Conservation (phyloP, 805 yeast genomes). For the Grigorovia humatica region DNA sequence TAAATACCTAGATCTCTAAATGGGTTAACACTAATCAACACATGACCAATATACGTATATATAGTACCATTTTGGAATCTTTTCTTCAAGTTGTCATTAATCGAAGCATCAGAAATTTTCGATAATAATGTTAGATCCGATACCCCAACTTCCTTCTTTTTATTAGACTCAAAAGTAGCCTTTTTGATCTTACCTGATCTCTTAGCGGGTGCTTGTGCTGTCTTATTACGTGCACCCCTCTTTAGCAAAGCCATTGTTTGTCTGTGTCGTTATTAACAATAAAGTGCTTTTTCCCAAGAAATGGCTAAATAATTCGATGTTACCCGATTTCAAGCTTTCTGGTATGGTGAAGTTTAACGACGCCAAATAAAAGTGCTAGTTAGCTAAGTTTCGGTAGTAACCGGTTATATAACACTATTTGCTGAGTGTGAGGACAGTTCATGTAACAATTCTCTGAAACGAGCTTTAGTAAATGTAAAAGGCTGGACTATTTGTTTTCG, state of each 20-base stretch:
- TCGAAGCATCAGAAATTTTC: constrained; percentile 81
- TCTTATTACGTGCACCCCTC: constrained; percentile 56
- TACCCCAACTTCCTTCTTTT: constrained; percentile 97
- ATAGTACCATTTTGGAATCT: constrained; percentile 84
- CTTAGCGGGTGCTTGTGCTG: constrained; percentile 43
- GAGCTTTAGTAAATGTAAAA: no score
- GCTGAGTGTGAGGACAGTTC: no score
- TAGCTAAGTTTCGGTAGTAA: no score
- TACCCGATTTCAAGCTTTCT: neutral
- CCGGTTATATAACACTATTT: no score
- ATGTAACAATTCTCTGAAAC: no score
- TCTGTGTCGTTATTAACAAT: neutral
- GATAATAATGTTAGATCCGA: constrained; percentile 85
- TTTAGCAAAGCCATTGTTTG: constrained; percentile 64
- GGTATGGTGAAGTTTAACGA: neutral
- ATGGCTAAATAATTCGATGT: neutral
- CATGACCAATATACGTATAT: constrained; percentile 90
- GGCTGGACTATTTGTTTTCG: no score
- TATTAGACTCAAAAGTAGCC: constrained; percentile 79
- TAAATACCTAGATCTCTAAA: constrained; percentile 94
- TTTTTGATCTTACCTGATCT: constrained; percentile 54
- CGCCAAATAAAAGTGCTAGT: neutral
- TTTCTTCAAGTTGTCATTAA: constrained; percentile 82
- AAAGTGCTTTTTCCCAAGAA: neutral
- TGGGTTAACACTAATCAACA: constrained; percentile 91